Base-by-base conservation (phyloP, 805 yeast species). In the Grigorovia humatica region DNA sequence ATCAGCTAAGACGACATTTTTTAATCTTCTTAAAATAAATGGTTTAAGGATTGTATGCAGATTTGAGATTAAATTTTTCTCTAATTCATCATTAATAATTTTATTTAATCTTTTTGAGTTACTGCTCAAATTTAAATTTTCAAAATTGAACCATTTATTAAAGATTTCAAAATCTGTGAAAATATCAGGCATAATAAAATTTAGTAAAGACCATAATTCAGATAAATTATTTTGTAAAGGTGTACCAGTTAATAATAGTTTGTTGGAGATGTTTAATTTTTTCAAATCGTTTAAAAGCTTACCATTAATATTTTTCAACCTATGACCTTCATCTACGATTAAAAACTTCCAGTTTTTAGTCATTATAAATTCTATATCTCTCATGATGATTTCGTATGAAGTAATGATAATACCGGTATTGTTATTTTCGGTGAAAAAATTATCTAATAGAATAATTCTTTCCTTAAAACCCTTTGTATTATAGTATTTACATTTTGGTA, bases 291-390 rank as follows among this genome's bases (percentile, higher is more conserved):
- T 76, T 49, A 91, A 83, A 54, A 91, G 72, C 57, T 81, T 72
- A 66, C 96, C 87, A 59, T 90, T 81, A 56, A 82, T 76, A 64
- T 91, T 91, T 62, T 91, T 93, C 58, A 91, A 72, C 43, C 99
- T 73, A 67, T 91, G 99, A 7, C 98, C 99, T 68, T 91, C 99
- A 67, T 91, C 99, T 18, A 91, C 96, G 48, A 90, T 85, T 50
- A 91, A 70, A 63, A 81, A 91, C 54, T 82, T 85, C 96, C 97
- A 90, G 23, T 71, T 68, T 11, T 77, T 68, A 2, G 70, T 64
- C 54, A 76, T 72, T 48, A 89, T 72, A 55, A 68, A 74, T 32
- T 70, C 68, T 45, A 81, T 76, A 62, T 93, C 98, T 48, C 78
- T 75, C 46, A 90, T 77, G 1, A 88, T 75, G 13, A 85, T 74